Conservation (phyloP, 163 green algal genomes). For the Chlorella variabilis region DNA sequence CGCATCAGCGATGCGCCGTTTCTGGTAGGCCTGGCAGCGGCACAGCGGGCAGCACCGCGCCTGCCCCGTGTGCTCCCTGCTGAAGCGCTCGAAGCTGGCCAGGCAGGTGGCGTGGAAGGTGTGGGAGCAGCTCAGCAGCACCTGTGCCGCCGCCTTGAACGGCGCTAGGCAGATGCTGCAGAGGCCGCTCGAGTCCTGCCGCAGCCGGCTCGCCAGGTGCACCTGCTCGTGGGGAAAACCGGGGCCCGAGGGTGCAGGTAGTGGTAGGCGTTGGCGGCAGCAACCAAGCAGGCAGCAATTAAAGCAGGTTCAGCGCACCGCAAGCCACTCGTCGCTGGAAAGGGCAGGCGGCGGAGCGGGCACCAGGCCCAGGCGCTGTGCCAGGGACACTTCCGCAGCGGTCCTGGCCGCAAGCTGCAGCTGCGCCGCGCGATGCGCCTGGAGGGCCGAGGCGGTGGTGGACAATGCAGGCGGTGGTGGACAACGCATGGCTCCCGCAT, state of each 20-base stretch:
- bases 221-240: constrained; percentile 1
- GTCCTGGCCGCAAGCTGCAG: background rate
- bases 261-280: background rate
- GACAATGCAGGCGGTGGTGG: background rate
- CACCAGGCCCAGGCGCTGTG: constrained; percentile 45
- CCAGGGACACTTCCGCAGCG: constrained; percentile 1
- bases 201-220: background rate
- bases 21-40: constrained; percentile 70
- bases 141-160: constrained; percentile 55
- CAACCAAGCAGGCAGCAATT: background rate
- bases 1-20: constrained; percentile 63
- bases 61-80: background rate
- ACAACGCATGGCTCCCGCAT: too few species aligned
- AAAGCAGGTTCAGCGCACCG: constrained; percentile 3
- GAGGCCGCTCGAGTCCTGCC: constrained; percentile 24
- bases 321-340: constrained; percentile 29
- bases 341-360: constrained; percentile 17
- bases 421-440: background rate
- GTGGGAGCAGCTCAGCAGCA: constrained; percentile 78
- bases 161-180: constrained; percentile 52
- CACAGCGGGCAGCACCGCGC: constrained; percentile 70
- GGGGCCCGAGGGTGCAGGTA: background rate
- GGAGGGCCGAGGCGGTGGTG: background rate
- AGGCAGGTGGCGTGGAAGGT: constrained; percentile 78
- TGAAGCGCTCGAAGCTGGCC: constrained; percentile 67